Evolutionary conservation across 352 stramenopile species (phyloP).

Genomic region (Phytopythium kandeliae): DNA sequence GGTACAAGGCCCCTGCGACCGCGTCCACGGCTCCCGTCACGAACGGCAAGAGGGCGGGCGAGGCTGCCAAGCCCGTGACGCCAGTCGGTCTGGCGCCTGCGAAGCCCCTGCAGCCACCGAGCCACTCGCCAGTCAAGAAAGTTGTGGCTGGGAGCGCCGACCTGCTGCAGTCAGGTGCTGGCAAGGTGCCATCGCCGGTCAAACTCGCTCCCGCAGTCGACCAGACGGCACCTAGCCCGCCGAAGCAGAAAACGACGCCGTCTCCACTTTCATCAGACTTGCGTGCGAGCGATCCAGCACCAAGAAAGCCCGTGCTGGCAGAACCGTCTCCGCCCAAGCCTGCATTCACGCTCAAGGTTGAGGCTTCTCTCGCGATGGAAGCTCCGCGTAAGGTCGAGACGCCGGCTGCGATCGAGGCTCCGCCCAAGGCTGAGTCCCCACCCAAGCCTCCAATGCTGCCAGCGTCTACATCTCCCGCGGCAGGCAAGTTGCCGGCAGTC

Average conservation of each 20-base stretch:
- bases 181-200: constrained; percentile 4
- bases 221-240: constrained; percentile 2
- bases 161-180: constrained; percentile 29
- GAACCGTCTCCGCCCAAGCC: constrained; percentile 13
- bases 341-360: too few species aligned
- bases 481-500: background rate
- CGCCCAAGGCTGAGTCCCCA: too few species aligned
- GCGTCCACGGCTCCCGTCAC: constrained; percentile 18
- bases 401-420: too few species aligned
- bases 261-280: constrained; percentile 8
- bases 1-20: constrained; percentile 22
- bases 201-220: constrained; percentile 1
- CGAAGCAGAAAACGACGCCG: constrained; percentile 12
- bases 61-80: constrained; percentile 17
- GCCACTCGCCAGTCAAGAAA: constrained; percentile 8
- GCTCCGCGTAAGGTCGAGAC: too few species aligned
- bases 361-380: too few species aligned
- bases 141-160: constrained; percentile 32
- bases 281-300: background rate
- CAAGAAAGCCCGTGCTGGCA: constrained; percentile 2
- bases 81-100: constrained; percentile 8
- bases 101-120: constrained; percentile 15
- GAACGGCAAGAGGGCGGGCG: constrained; percentile 17
- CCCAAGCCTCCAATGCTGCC: too few species aligned
- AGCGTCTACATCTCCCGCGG: background rate